phyloP scores from a whole-genome alignment of 768 basidiomycete species.

The Macrolepiota fuliginosa region DNA sequence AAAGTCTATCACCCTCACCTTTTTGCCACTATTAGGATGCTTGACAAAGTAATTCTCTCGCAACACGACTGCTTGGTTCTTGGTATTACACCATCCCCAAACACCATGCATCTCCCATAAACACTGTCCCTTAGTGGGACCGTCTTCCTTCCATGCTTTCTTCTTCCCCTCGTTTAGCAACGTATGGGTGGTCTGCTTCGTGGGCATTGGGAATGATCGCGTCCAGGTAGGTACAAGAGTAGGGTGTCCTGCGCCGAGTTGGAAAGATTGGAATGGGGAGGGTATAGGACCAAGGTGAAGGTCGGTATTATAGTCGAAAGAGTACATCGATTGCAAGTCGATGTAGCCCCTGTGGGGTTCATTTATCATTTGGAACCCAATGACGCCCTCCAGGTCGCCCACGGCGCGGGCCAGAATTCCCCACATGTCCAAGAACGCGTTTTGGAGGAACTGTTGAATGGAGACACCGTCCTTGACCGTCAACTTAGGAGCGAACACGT shows the following conservation, averaged over 20 bases:
- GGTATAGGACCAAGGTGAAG: slow-evolving; percentile 82
- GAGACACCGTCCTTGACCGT: slow-evolving; percentile 50
- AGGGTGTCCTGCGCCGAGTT: slow-evolving; percentile 87
- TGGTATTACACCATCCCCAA: slow-evolving; percentile 81
- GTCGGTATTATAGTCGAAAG: slow-evolving; percentile 93
- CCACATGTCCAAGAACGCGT: slow-evolving; percentile 77
- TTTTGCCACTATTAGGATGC: slow-evolving; percentile 60
- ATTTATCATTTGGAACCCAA: slow-evolving; percentile 96
- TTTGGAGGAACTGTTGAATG: slow-evolving; percentile 82
- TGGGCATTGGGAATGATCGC: slow-evolving; percentile 88
- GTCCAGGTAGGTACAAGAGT: slow-evolving; percentile 77
- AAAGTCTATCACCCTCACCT: slow-evolving; percentile 38
- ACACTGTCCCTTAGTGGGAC: slow-evolving; percentile 71
- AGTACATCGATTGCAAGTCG: slow-evolving; percentile 73
- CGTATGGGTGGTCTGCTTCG: slow-evolving; percentile 53
- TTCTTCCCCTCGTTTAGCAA: slow-evolving; percentile 58
- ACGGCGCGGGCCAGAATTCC: slow-evolving; percentile 63
- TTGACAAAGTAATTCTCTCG: slow-evolving; percentile 83
- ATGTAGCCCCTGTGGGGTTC: slow-evolving; percentile 96
- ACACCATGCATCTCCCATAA: slow-evolving; percentile 92
- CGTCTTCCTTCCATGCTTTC: slow-evolving; percentile 71
- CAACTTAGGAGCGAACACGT: slow-evolving; percentile 80
- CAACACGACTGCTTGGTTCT: slow-evolving; percentile 68
- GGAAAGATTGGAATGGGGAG: slow-evolving; percentile 84
- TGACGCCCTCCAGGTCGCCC: slow-evolving; percentile 71